Base-by-base conservation (phyloP, 768 basidiomycete species). In the Auriculariales sp. region DNA sequence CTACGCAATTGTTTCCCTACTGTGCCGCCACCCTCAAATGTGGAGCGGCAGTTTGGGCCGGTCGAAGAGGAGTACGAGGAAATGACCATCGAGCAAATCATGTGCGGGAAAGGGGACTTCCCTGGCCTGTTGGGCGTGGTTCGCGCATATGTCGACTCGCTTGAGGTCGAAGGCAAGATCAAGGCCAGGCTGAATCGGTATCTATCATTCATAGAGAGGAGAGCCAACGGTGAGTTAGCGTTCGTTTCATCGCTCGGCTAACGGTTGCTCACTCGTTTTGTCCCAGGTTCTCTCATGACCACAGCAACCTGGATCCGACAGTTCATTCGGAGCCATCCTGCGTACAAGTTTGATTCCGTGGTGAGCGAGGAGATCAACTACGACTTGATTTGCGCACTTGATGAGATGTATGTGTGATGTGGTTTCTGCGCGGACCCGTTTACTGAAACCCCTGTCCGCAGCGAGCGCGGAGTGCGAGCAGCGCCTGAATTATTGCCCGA, bases 221-320 rank as follows among this genome's bases (percentile, higher is more conserved):
- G 94, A 36, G 81, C 95, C 10, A 75, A 84, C 59, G 94, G 94
- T 87, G 45, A 53, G 77, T 62, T 17, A 24, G 2, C 31, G 53
- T 51, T 14, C 48, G 33, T 28, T 46, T 48, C 30, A 12, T 50
- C 11, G 46, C 25, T 42, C 45, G 27, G 50, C 24, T 35, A 17
- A 19, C 27, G 28, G 15, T n/a, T 46, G 24, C 19, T 52, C 36
- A 48, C 29, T 5, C 28, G 12, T 15, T 47, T 47, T 48, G 46
- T 24, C 9, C 10, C 50, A 91, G 91, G 90, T 19, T 71, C 81
- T 4, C 69, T 97, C 24, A 62, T 78, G 61, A 97, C 95, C 0
- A 78, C 89, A 5, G 95, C 95, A 10, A 78, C 80, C 3, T 99
- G 91, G 91, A 92, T 95, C 50, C 77, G 95, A 30, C 74, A 84